Evolutionary conservation across 306 rosid species (phyloP).

Genomic region (Malus orientalis): DNA sequence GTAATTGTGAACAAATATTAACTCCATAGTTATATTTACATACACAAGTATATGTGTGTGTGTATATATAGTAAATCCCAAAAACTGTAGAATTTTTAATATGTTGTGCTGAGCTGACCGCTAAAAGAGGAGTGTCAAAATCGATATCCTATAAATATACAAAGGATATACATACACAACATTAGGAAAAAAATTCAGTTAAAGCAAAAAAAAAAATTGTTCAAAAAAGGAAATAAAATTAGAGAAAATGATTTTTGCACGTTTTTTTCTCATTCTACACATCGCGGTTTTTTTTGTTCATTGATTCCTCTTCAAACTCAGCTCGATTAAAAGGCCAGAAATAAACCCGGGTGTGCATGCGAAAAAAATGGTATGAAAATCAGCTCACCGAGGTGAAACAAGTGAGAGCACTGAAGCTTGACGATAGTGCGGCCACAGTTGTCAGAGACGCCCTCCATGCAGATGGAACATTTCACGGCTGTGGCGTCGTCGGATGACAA

Average conservation of each 20-base stretch:
- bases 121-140: too few species aligned
- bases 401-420: slow-evolving; percentile 8
- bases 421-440: slow-evolving; percentile 4
- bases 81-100: too few species aligned
- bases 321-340: too few species aligned
- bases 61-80: too few species aligned
- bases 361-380: too few species aligned
- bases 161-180: background rate
- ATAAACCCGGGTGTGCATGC: background rate
- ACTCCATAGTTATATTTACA: too few species aligned
- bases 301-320: background rate
- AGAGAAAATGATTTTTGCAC: too few species aligned
- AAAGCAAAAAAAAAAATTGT: background rate
- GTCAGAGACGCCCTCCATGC: background rate
- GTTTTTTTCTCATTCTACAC: background rate
- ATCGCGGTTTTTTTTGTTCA: background rate
- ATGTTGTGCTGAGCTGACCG: too few species aligned
- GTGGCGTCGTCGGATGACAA: background rate
- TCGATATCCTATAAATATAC: too few species aligned
- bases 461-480: background rate
- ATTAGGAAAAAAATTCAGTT: background rate
- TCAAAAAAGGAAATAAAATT: too few species aligned
- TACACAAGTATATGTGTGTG: too few species aligned
- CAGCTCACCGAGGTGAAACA: slow-evolving; percentile 14
- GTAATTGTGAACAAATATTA: background rate